Base-by-base conservation (phyloP, 495 filamentous ascomycete species). In the Tuber magnatum region DNA sequence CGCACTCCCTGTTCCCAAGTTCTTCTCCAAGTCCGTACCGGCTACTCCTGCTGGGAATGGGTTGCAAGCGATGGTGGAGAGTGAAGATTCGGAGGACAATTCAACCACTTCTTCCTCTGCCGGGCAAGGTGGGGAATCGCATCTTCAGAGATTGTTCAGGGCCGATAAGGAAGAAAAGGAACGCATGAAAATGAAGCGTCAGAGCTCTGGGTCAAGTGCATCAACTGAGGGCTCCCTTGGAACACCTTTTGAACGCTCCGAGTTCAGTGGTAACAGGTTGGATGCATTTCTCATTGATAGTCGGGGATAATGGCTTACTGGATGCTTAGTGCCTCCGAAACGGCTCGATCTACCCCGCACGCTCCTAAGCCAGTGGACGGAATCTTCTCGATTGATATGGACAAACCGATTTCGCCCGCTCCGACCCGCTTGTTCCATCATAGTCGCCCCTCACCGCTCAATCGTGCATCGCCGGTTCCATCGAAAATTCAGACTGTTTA, bases 1-100 rank as follows among this genome's bases (percentile, higher is more conserved):
- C 5, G 89, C 93, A n/a, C 87, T 99, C 8, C 96, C 96, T 0
- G 92, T 97, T 65, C 95, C 95, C 2, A 95, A 90, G 82, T 97
- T 97, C 83, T 88, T 97, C 72, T 92, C 92, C n/a, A 94, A 91
- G 74, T 91, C 93, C 0, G 85, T 93, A 20, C 90, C 91, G 10
- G 90, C 92, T 69, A 88, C 88, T 10, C 87, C 87, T 24, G 73
- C 79, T 40, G 75, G 75, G 65, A 81, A 61, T 38, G 75, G 75
- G 41, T 71, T 82, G 56, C 81, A 84, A 71, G 79, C 82, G n/a
- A 84, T 85, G 77, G 83, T 86, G 75, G 85, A 85, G 69, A 81
- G 81, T 72, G 83, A 85, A 44, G 42, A 70, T 32, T 75, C 71
- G 38, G 81, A 83, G 42, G 80, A 69, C 61, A 70, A 40, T 46